Base-by-base conservation (phyloP, 2,329 filamentous ascomycete genomes). In the Clonostachys byssicola region DNA sequence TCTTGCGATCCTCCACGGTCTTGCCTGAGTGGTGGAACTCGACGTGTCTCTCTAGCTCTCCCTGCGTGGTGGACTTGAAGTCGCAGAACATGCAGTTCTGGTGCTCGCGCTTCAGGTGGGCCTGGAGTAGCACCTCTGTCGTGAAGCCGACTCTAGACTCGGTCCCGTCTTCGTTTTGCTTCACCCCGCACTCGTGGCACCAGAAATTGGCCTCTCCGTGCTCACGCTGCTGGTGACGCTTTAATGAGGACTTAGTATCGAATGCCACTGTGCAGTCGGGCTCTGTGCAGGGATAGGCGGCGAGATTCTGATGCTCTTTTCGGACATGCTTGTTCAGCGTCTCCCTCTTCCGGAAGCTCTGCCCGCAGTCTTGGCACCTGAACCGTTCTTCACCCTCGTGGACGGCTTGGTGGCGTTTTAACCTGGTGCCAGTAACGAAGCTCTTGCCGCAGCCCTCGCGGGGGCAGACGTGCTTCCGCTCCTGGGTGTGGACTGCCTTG, bases 261-360 rank as follows among this genome's bases (percentile, higher is more conserved):
- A 94, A 96, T 6, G 81, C 83, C 50, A 80, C 78, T 1, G 70
- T 66, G 58, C 92, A 96, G 41, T 57, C 62, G 14, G 58, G 57
- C 48, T 85, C 74, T 2, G 74, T 71, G 63, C 92, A 97, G 6
- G 76, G 74, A 58, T 84, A 95, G 0, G 89, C 83, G 42, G 85
- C 81, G 49, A 86, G 67, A 30, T 85, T 74, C 38, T 92, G 70
- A 63, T 97, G 92, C 12, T 84, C 85, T 10, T 81, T 80, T 46
- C 85, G 81, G 52, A 96, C 80, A 62, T 97, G 92, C 45, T 88
- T 85, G 61, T 92, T 83, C 14, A 96, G 75, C 0, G 91, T 95
- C 54, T 90, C 84, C 61, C 90, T 86, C 66, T 96, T 96, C 51
- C 92, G 81, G 64, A 96, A 97, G 17, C 81, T 83, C 66, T 89